Evolutionary conservation across 169 alveolate genomes (phyloP).

Genomic region (Babesia sp.): DNA sequence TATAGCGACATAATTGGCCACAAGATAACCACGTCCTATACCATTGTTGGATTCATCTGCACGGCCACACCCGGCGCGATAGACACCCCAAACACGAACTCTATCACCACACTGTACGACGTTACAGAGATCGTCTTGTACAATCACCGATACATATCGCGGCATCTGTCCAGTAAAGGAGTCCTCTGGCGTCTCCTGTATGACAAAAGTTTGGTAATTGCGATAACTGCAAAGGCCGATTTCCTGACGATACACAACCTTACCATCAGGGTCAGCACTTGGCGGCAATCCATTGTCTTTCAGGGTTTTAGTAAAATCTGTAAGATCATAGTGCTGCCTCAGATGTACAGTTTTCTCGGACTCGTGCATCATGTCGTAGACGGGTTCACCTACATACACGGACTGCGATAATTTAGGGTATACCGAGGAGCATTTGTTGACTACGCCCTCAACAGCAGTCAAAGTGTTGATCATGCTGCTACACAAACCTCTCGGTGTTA

Average conservation of each 20-base stretch:
- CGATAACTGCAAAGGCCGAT: constrained; percentile 92
- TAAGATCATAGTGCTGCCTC: constrained; percentile 76
- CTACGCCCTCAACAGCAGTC: constrained; percentile 95
- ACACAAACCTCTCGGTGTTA: constrained; percentile 96
- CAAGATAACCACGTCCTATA: constrained; percentile 86
- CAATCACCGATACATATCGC: constrained; percentile 91
- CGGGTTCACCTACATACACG: constrained; percentile 89
- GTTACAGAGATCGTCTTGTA: constrained; percentile 91
- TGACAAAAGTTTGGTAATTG: constrained; percentile 88
- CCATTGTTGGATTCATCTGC: constrained; percentile 84
- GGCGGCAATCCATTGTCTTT: constrained; percentile 76
- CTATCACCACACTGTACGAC: constrained; percentile 83
- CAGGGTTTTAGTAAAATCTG: constrained; percentile 71
- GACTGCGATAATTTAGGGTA: constrained; percentile 88
- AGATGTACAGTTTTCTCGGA: constrained; percentile 84
- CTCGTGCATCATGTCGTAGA: constrained; percentile 81
- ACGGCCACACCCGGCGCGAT: constrained; percentile 85
- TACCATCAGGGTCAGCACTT: constrained; percentile 74
- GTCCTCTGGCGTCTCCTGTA: constrained; percentile 98
- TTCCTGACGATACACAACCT: constrained; percentile 82
- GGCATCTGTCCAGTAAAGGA: constrained; percentile 98
- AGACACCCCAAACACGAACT: constrained; percentile 97
- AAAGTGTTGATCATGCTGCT: constrained; percentile 88
- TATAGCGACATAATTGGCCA: constrained; percentile 87
- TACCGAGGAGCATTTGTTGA: constrained; percentile 91